Evolutionary conservation across 805 yeast genomes (phyloP), one percentile per base, ranked within the genome.

Genomic region (Tetrapisispora iriomotensis): DNA sequence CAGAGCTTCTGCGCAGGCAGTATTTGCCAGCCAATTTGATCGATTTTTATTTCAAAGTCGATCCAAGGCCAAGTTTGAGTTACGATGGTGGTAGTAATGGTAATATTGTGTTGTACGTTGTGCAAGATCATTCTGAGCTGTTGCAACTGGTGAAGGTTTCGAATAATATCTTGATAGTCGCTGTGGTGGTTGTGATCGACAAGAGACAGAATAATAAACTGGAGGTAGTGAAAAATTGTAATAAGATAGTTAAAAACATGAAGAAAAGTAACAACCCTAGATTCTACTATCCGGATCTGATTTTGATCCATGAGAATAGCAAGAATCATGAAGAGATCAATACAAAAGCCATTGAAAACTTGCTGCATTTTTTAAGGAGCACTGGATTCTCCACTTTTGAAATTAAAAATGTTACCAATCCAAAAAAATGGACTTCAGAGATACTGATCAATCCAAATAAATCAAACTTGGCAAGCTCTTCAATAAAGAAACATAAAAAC

Each of bases 401-500:
- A 14, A 33, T 8, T 22, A 7, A 6, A 8, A 3, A 3, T 8
- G 36, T 17, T 15, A 33, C 19, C 17, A 7, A 8, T 3, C 9
- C 14, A 3, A 15, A 6, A 13, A 10, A 14, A 4, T 14, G 25
- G 9, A 18, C 28, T 15, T 27, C 38, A 34, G 20, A 21, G 14
- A 4, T 38, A 8, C 4, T 38, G 3, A 20, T 25, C 21, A 26
- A 38, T 14, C 3, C 15, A 3, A 21, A 21, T 19, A 34, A 34
- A 19, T 20, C 37, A 18, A 19, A 25, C 18, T 41, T 18, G 45
- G 39, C 34, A 41, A 25, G 12, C 19, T 25, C 24, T 6, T 24
- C 30, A 13, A 25, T 26, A 13, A 25, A 24, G 9, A 27, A 19
- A 13, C 4, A 23, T 8, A 34, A 10, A 19, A 34, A 26, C 27